These are phyloP conservation scores for Neurospora intermedia DNA, from an alignment of 495 filamentous ascomycete species.

Conservation along the genomic window DNA sequence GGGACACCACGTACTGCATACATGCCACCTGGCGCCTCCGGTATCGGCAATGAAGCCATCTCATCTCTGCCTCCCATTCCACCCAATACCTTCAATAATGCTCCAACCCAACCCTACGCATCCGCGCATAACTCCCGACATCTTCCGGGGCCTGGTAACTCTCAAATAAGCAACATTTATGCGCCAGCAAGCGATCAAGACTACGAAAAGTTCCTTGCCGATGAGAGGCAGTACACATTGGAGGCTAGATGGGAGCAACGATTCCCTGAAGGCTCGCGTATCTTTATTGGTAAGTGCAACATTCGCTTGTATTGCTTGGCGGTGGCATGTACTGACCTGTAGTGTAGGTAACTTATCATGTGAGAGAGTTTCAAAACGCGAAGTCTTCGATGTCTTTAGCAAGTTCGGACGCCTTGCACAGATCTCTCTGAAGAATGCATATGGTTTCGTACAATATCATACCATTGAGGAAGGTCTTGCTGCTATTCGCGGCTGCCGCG, in stretches of 20 bases:
- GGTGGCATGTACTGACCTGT: neutral
- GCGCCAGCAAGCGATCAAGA: slow-evolving; percentile 40
- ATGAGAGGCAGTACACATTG: slow-evolving; percentile 45
- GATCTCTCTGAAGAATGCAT: slow-evolving; percentile 93
- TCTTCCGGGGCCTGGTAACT: slow-evolving; percentile 29
- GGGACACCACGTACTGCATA: slow-evolving; percentile 34
- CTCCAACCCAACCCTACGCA: slow-evolving; percentile 10
- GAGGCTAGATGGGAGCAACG: slow-evolving; percentile 62
- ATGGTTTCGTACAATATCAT: slow-evolving; percentile 93
- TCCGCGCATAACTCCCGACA: slow-evolving; percentile 14
- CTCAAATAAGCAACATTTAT: neutral
- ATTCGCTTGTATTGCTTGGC: neutral
- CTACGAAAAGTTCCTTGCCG: slow-evolving; percentile 76
- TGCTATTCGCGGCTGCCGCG: slow-evolving; percentile 70
- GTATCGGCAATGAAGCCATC: slow-evolving; percentile 40
- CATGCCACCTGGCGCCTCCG: slow-evolving; percentile 40
- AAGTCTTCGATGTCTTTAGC: slow-evolving; percentile 84
- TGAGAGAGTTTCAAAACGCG: slow-evolving; percentile 85
- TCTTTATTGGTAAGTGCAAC: slow-evolving; percentile 76
- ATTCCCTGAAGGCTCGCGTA: slow-evolving; percentile 72
- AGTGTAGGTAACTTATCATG: slow-evolving; percentile 80
- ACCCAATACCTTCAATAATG: slow-evolving; percentile 36
- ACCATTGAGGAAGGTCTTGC: slow-evolving; percentile 58
- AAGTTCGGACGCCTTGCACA: slow-evolving; percentile 82
- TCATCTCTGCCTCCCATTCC: slow-evolving; percentile 52